A percentile compares a stretch with the other conserved stretches of the same genome.
phyloP scores from a whole-genome alignment of 2,329 filamentous ascomycete species.

The Sporothrix brunneoviolacea region DNA sequence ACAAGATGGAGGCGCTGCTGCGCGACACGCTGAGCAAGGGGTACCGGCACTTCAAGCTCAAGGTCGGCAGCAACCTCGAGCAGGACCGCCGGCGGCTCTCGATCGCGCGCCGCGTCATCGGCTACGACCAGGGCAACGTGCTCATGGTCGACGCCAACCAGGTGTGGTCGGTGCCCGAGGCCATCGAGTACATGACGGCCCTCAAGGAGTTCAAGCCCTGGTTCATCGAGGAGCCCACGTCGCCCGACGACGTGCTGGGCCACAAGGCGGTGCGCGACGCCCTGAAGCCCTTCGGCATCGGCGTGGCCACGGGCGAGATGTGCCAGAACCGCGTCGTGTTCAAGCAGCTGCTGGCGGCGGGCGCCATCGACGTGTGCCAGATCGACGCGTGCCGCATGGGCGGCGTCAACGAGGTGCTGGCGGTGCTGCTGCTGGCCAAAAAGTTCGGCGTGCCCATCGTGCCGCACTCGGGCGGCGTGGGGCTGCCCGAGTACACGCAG shows the following conservation, averaged over 20 bases:
- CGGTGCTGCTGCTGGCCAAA: conserved; percentile 79
- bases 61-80: conserved; percentile 69
- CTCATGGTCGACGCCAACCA: conserved; percentile 95
- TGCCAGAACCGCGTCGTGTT: conserved; percentile 92
- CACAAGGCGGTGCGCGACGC: conserved; percentile 81
- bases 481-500: conserved; percentile 88
- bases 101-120: conserved; percentile 57
- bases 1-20: conserved; percentile 73
- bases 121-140: conserved; percentile 64
- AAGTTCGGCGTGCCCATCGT: conserved; percentile 77
- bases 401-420: conserved; percentile 85
- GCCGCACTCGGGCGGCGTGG: conserved; percentile 83
- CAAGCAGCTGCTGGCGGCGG: conserved; percentile 78
- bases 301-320: conserved; percentile 90
- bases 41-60: conserved; percentile 84
- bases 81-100: conserved; percentile 63
- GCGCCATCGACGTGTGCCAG: conserved; percentile 82
- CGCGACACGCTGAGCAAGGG: conserved; percentile 68
- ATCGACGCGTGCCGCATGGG: conserved; percentile 86
- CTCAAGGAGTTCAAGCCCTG: conserved; percentile 79
- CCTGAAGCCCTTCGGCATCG: conserved; percentile 66
- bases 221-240: conserved; percentile 94
- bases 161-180: conserved; percentile 84
- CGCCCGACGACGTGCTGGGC: conserved; percentile 81
- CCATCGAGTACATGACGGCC: conserved; percentile 77